Conservation (phyloP, 1,284 basidiomycete species). For the Salmacisia buchloeana region DNA sequence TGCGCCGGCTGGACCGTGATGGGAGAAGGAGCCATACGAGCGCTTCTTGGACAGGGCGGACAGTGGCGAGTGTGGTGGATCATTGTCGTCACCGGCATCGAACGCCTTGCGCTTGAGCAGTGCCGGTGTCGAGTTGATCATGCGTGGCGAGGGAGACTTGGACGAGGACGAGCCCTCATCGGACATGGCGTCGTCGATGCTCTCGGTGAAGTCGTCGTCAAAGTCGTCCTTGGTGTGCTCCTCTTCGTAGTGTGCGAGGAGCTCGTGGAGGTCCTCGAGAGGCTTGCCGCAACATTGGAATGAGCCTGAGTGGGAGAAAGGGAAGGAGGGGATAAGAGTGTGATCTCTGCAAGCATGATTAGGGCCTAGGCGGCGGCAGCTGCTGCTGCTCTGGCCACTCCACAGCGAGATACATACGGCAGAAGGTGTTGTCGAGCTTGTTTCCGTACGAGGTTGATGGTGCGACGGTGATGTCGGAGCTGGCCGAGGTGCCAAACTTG, state of each 20-base stretch:
- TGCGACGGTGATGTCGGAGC: slow-evolving; percentile 41
- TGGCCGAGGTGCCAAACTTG: slow-evolving; percentile 39
- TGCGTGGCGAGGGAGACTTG: slow-evolving; percentile 36
- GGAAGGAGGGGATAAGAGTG: neutral
- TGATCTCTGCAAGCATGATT: too few species aligned
- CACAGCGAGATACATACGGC: slow-evolving; percentile 41
- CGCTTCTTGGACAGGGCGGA: slow-evolving; percentile 42
- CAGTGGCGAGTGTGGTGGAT: slow-evolving; percentile 17
- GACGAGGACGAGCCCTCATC: slow-evolving; percentile 35
- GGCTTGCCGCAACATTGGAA: slow-evolving; percentile 40
- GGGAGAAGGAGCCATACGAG: slow-evolving; percentile 38
- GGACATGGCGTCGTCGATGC: slow-evolving; percentile 34
- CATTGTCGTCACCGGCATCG: slow-evolving; percentile 20
- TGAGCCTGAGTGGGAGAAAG: neutral
- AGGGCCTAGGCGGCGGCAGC: too few species aligned
- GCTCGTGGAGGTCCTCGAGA: slow-evolving; percentile 47
- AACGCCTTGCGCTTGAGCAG: slow-evolving; percentile 12
- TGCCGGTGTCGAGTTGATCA: slow-evolving; percentile 13
- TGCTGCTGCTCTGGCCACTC: too few species aligned
- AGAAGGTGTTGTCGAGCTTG: slow-evolving; percentile 47
- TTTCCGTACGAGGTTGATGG: slow-evolving; percentile 32
- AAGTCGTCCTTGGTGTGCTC: slow-evolving; percentile 48
- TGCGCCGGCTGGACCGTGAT: slow-evolving; percentile 16
- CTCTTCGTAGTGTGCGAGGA: slow-evolving; percentile 50
- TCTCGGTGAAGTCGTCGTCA: slow-evolving; percentile 38